Evolutionary conservation across 306 rosid genomes (phyloP).

Genomic region (Citrullus colocynthis): DNA sequence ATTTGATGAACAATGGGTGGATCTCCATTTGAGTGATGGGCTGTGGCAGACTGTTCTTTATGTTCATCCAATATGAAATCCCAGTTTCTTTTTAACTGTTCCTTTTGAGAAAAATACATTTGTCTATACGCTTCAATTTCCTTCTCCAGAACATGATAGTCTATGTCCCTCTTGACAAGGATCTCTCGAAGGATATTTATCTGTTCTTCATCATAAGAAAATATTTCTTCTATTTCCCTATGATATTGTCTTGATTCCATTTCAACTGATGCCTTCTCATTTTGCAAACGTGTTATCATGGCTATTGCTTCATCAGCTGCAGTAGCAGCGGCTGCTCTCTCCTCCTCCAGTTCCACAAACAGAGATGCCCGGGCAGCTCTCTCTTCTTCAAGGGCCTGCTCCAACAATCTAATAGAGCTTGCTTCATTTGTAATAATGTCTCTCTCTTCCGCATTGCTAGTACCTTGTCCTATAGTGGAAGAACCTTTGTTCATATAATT

Average conservation of each 20-base stretch:
- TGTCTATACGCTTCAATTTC: conserved; percentile 58
- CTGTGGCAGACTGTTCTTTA: conserved; percentile 21
- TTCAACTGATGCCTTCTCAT: conserved; percentile 60
- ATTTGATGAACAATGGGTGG: conserved; percentile 7
- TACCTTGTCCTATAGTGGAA: conserved; percentile 17
- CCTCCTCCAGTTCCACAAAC: conserved; percentile 82
- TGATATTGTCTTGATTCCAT: conserved; percentile 60
- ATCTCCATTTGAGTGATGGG: conserved; percentile 19
- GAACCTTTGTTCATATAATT: conserved; percentile 18
- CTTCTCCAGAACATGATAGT: conserved; percentile 58
- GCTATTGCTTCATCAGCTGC: conserved; percentile 99
- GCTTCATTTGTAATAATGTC: conserved; percentile 26
- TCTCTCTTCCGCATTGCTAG: conserved; percentile 12
- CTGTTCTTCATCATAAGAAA: conserved; percentile 82
- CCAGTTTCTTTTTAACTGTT: conserved; percentile 18
- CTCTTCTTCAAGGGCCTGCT: conserved; percentile 55
- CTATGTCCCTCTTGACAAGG: conserved; percentile 68
- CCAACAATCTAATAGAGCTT: conserved; percentile 31
- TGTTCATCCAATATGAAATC: conserved; percentile 20
- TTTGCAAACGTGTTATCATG: conserved; percentile 77
- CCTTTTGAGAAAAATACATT: conserved; percentile 26
- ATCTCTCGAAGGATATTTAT: conserved; percentile 67
- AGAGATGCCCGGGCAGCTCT: conserved; percentile 49
- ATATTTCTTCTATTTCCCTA: conserved; percentile 68
- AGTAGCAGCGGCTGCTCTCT: conserved; percentile 82